Evolutionary conservation across 495 filamentous ascomycete species (phyloP).

Genomic region (Jackrogersella minutella): DNA sequence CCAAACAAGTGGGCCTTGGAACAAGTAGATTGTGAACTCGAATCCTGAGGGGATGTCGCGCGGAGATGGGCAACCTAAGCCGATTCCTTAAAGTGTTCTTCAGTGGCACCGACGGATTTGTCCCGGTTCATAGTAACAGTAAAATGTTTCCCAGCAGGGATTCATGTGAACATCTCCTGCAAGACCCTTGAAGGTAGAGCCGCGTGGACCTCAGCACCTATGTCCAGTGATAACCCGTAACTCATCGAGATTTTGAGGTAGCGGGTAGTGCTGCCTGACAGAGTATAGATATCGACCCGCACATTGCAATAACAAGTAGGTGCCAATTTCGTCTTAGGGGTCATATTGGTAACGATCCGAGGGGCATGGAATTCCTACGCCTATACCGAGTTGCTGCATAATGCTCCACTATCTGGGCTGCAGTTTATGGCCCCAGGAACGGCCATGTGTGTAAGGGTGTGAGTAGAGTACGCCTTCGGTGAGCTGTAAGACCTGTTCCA

Average conservation of each 20-base stretch:
- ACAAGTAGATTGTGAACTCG: conserved; percentile 18
- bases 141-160: conserved; percentile 33
- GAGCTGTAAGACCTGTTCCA: conserved; percentile 33
- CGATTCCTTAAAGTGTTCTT: conserved; percentile 34
- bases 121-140: conserved; percentile 32
- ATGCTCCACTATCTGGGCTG: conserved; percentile 41
- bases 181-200: conserved; percentile 35
- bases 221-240: conserved; percentile 25
- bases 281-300: conserved; percentile 31
- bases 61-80: conserved; percentile 33
- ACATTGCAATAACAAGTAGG: conserved; percentile 15
- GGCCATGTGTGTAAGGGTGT: conserved; percentile 34
- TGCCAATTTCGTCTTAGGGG: conserved; percentile 21
- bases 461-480: conserved; percentile 38
- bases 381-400: conserved; percentile 25
- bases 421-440: conserved; percentile 34
- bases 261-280: conserved; percentile 33
- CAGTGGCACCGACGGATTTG: conserved; percentile 34
- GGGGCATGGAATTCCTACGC: conserved; percentile 22
- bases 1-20: conserved; percentile 32
- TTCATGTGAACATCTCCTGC: conserved; percentile 31
- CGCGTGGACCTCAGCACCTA: conserved; percentile 19
- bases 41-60: conserved; percentile 31
- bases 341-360: conserved; percentile 19
- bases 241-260: conserved; percentile 21